Conservation (phyloP, 306 rosid species). For the Cucurbita moschata region DNA sequence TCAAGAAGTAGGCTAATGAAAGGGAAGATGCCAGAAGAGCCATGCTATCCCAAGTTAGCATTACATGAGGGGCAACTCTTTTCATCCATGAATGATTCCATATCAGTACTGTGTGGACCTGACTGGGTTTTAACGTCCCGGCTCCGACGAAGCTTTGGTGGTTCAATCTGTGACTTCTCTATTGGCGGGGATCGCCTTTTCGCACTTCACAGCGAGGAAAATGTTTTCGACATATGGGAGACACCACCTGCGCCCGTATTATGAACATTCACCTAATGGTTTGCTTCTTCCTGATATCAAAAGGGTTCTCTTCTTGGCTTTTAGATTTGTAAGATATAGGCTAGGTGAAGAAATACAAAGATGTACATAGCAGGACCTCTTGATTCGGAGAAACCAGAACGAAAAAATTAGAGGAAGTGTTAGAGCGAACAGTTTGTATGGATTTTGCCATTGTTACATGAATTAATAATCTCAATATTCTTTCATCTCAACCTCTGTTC, state of each 20-base stretch:
- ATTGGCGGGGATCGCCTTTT: conserved; percentile 93
- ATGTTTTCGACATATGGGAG: conserved; percentile 96
- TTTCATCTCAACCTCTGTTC: background rate
- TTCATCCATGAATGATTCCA: conserved; percentile 85
- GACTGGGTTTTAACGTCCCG: conserved; percentile 82
- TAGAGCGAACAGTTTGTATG: background rate
- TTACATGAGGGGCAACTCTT: conserved; percentile 79
- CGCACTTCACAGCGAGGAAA: conserved; percentile 82
- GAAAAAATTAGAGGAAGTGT: background rate
- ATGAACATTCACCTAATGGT: conserved; percentile 12
- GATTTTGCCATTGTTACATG: background rate
- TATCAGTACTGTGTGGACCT: conserved; percentile 85
- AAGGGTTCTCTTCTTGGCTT: background rate
- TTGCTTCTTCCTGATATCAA: background rate
- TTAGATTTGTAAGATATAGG: background rate
- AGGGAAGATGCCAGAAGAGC: conserved; percentile 78
- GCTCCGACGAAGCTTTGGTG: conserved; percentile 67
- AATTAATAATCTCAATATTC: background rate
- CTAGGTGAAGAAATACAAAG: background rate
- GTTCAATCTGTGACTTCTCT: conserved; percentile 88
- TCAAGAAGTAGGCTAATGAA: conserved; percentile 79
- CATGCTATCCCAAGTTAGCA: conserved; percentile 86
- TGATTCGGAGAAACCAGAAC: background rate
- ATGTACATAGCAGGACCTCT: background rate
- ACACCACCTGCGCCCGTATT: conserved; percentile 62